Evolutionary conservation across 495 filamentous ascomycete genomes (phyloP).

Genomic region (Podospora pseudocomata): DNA sequence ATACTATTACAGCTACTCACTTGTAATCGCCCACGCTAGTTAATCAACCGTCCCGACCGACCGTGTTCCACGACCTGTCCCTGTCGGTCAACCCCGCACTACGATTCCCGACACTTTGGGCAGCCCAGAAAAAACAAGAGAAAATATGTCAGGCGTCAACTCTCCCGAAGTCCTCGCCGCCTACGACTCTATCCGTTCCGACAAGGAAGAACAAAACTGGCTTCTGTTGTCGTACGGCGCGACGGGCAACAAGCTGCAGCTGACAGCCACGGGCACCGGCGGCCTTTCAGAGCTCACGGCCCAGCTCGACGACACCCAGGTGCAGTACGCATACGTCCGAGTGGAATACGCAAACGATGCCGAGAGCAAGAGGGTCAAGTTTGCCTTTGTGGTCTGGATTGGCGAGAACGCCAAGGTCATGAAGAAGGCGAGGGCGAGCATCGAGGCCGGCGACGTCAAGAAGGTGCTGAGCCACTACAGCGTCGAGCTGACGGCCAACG

Average conservation of each 20-base stretch:
- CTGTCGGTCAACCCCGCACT: neutral
- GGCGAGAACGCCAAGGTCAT: conserved; percentile 54
- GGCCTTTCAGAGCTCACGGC: conserved; percentile 47
- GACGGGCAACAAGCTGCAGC: conserved; percentile 44
- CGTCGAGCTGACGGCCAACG: conserved; percentile 51
- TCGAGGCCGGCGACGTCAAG: conserved; percentile 57
- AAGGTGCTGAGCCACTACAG: conserved; percentile 51
- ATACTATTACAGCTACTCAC: neutral
- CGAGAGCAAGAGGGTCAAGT: conserved; percentile 57
- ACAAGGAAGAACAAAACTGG: conserved; percentile 56
- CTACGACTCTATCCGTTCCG: conserved; percentile 51
- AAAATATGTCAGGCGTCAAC: conserved; percentile 43
- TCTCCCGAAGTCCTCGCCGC: conserved; percentile 45
- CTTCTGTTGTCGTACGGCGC: conserved; percentile 53
- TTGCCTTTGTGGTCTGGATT: conserved; percentile 55
- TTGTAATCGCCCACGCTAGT: neutral
- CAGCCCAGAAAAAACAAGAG: neutral
- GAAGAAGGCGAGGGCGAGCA: conserved; percentile 55
- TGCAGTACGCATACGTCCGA: conserved; percentile 55
- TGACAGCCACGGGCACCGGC: conserved; percentile 48
- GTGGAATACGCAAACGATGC: conserved; percentile 59
- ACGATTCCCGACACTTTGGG: neutral
- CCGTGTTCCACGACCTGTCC: neutral
- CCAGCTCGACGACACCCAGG: conserved; percentile 46
- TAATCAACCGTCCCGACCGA: neutral